Conservation (phyloP, 768 basidiomycete species). For the Hypsizygus marmoreus region DNA sequence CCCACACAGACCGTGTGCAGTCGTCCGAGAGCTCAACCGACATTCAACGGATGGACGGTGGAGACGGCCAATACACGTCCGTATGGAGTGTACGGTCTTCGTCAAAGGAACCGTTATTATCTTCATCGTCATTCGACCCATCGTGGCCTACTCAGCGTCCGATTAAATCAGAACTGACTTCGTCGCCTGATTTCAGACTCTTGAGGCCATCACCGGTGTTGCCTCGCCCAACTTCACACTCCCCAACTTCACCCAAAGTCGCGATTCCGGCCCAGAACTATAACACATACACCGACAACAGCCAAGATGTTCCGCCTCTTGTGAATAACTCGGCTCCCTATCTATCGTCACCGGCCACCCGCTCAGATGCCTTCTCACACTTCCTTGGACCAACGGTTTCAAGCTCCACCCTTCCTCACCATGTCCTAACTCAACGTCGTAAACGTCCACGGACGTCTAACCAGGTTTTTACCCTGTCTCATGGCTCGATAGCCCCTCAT, state of each 20-base stretch:
- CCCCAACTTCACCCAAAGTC: conserved; percentile 32
- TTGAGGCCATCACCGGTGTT: conserved; percentile 55
- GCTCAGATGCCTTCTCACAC: conserved; percentile 39
- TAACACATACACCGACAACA: conserved; percentile 32
- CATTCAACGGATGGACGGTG: conserved; percentile 7
- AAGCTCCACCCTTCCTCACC: conserved; percentile 43
- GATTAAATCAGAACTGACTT: conserved; percentile 50
- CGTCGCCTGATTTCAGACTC: conserved; percentile 52
- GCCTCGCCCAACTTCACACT: conserved; percentile 33
- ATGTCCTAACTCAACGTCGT: conserved; percentile 60
- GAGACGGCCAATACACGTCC: conserved; percentile 2
- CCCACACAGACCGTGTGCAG: not conserved
- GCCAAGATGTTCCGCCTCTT: conserved; percentile 49
- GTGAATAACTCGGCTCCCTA: conserved; percentile 52
- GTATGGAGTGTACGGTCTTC: conserved; percentile 10
- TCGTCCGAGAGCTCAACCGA: conserved; percentile 2
- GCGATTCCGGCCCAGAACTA: conserved; percentile 53
- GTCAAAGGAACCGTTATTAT: not conserved
- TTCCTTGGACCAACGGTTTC: conserved; percentile 61
- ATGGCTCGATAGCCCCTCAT: conserved; percentile 76
- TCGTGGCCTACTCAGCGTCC: conserved; percentile 9
- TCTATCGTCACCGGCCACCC: conserved; percentile 39
- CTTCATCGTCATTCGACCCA: not conserved
- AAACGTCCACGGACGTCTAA: conserved; percentile 70
- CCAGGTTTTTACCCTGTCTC: conserved; percentile 62